These are phyloP conservation scores for Ceratonia siliqua DNA, from an alignment of 306 rosid genomes.

Conservation along the genomic window DNA sequence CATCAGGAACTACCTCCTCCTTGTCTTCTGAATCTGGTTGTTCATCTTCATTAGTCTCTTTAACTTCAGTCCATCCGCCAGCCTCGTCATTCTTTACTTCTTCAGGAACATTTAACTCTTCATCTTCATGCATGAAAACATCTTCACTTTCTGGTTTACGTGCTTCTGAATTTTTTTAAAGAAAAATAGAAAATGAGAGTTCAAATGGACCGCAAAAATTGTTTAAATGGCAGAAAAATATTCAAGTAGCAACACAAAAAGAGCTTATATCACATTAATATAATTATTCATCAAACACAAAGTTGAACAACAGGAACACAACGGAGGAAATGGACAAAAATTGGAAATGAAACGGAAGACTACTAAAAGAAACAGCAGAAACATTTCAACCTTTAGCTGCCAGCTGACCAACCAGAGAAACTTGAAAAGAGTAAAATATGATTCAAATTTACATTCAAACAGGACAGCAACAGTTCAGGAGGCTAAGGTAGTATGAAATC, in stretches of 20 bases:
- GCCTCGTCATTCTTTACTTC: constrained; percentile 56
- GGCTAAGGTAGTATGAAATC: not conserved
- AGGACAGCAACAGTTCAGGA: constrained; percentile 14
- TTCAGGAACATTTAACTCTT: constrained; percentile 51
- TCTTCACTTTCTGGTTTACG: constrained; percentile 80
- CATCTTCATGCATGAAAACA: constrained; percentile 86
- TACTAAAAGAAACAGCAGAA: constrained; percentile 22
- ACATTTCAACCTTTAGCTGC: constrained; percentile 1
- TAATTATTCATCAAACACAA: constrained; percentile 9
- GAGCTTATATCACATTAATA: constrained; percentile 4
- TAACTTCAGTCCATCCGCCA: constrained; percentile 92
- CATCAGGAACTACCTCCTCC: constrained; percentile 73
- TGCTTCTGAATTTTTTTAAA: constrained; percentile 67
- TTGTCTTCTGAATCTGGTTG: constrained; percentile 53
- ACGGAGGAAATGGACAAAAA: not conserved
- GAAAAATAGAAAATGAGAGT: not conserved
- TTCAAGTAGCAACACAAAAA: constrained; percentile 13
- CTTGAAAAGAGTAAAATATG: not conserved
- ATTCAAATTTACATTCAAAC: constrained; percentile 20
- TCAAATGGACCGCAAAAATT: constrained; percentile 19
- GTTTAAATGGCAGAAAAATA: constrained; percentile 9
- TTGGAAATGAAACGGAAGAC: not conserved
- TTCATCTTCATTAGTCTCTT: constrained; percentile 57
- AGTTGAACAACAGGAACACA: constrained; percentile 3
- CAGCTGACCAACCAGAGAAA: not conserved